Percentiles rank a stretch among this genome's conserved stretches.
phyloP scores from a whole-genome alignment of 148 eudicot species.

The Fagopyrum homotropicum region DNA sequence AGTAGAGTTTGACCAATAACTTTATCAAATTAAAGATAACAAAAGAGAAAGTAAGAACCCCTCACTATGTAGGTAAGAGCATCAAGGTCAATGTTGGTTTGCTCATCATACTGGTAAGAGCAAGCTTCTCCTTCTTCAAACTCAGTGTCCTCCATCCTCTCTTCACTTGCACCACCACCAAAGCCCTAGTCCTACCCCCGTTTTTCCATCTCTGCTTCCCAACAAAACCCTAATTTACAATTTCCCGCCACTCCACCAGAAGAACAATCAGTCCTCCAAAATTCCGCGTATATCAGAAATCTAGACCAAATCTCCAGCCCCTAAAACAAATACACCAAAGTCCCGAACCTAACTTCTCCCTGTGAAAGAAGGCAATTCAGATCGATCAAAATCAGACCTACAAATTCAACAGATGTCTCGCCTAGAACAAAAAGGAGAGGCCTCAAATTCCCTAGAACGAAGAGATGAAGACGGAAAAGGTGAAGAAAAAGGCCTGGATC shows the following conservation, averaged over 20 bases:
- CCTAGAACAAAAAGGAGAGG: background rate
- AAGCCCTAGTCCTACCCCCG: conserved; percentile 46
- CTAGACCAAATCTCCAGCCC: background rate
- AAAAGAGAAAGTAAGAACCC: conserved; percentile 2
- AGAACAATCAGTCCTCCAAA: background rate
- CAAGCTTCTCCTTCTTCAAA: conserved; percentile 90
- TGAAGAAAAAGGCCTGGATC: background rate
- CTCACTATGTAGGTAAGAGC: conserved; percentile 86
- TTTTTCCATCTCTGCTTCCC: conserved; percentile 64
- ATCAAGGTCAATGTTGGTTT: conserved; percentile 82
- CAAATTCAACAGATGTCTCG: background rate
- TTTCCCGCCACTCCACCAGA: background rate
- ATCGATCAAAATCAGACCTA: background rate
- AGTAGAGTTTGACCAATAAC: background rate
- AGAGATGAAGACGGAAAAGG: background rate
- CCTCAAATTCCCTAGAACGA: background rate
- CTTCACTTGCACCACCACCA: conserved; percentile 26
- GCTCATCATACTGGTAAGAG: conserved; percentile 33
- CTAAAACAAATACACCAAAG: background rate
- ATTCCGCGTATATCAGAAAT: background rate
- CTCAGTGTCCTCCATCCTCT: conserved; percentile 50
- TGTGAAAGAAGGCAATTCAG: background rate
- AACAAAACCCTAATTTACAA: background rate
- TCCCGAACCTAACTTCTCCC: background rate
- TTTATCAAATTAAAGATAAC: background rate